Base-by-base conservation (phyloP, 2,329 filamentous ascomycete species). In the Raffaelea ambrosiae region DNA sequence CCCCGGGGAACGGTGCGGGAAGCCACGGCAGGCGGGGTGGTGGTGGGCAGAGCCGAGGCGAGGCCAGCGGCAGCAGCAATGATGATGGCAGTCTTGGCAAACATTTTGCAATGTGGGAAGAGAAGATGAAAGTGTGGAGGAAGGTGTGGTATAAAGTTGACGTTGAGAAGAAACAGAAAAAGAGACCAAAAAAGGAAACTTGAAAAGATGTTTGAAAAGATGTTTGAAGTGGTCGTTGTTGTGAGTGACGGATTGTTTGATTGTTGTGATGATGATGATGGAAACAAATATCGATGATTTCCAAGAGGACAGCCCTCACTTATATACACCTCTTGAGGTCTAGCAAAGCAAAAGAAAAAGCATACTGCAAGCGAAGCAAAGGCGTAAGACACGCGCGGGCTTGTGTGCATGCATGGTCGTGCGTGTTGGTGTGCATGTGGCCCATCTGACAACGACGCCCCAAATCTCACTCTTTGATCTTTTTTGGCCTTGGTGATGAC, bases 1-100 rank as follows among this genome's bases (percentile, higher is more conserved):
- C 67, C 68, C 44, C 61, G 58, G 5, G 58, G 22, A 31, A 59
- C 58, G n/a, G 66, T 67, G 50, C 53, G 57, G 49, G 66, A 60
- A 39, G 61, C 57, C 4, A 48, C 40, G n/a, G 42, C 40, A 21
- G 35, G 29, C 5, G 40, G 31, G 19, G 56, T 53, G 10, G 62
- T 64, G 33, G 57, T 40, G 19, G 67, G 66, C 35, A 61, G 59
- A 22, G 59, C 58, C 43, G 61, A 59, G 39, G 54, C 52, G 49
- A 61, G 56, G 35, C 55, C 57, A 46, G 59, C 56, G 38, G 54
- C 54, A 38, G 55, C 52, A 43, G 55, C 52, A 44, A 67, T 51
- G 46, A 50, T 18, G 39, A 50, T 22, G 18, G 48, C 36, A 35
- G 52, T 29, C 31, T 40, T 51, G 43, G 45, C 20, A 33, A 47